Base-by-base conservation (phyloP, 176 grass and related monocot species). In the Melocanna baccifera region DNA sequence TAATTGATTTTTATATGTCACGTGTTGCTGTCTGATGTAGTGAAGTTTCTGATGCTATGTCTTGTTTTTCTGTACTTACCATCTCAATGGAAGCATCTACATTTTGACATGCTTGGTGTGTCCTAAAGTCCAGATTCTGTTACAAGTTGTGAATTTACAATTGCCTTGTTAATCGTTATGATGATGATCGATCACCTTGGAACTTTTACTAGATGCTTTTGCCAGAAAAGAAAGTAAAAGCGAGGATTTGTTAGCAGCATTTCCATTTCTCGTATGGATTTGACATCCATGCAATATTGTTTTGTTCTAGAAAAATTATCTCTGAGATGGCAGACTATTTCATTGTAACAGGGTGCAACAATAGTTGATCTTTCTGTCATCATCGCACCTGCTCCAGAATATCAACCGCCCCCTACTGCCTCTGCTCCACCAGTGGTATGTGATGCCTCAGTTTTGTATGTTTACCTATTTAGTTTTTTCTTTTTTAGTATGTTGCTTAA, bases 291-390 rank as follows among this genome's bases (percentile, higher is more conserved):
- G 83, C 16, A 61, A 41, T 32, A 62, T 40, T 51, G 9, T 28
- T 48, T 59, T 40, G 6, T 10, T 78, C 32, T 79, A 39, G 1
- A 36, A n/a, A 30, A 32, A 4, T n/a, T 18, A 62, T 56, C 9
- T 62, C n/a, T 84, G 47, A 84, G 77, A 75, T 69, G 16, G 5
- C 7, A 74, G 74, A 73, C 18, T 87, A 5, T 83, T 70, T 62
- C 18, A 32, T 78, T 83, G 59, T 79, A 46, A 86, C 80, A 97
- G 94, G 92, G 92, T 8, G 90, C 94, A 23, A 97, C 88, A 43
- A 94, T 97, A 79, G 94, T 94, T 79, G 94, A 94, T 84, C 90
- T 97, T 77, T 97, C 94, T 63, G 94, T 97, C 76, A 88, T 97
- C 64, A 92, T 97, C 18, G 57, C 66, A 36, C 59, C 92, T 81